These are phyloP conservation scores for Stagonosporopsis rhizophila DNA, from an alignment of 2,329 filamentous ascomycete genomes.

Conservation along the genomic window DNA sequence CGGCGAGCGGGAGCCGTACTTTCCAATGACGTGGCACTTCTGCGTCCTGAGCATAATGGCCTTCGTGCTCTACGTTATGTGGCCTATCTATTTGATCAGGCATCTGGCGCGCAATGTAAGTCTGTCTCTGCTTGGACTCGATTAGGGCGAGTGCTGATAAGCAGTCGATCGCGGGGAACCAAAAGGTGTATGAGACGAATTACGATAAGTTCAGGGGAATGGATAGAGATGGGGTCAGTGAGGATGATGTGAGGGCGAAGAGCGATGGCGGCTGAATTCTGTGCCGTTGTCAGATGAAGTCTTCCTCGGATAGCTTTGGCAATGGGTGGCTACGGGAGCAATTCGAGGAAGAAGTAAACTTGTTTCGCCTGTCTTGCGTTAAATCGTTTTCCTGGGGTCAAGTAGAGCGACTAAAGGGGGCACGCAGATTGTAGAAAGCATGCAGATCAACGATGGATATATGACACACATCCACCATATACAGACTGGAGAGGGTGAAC, in stretches of 20 bases:
- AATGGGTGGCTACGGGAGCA: neutral
- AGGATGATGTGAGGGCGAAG: neutral
- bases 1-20: neutral
- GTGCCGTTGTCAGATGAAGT: neutral
- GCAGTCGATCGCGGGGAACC: constrained; percentile 4
- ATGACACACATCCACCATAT: constrained; percentile 26
- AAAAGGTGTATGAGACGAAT: neutral
- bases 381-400: neutral
- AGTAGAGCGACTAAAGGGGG: neutral
- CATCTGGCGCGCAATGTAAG: constrained; percentile 2
- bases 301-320: neutral
- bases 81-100: constrained; percentile 5
- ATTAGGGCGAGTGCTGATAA: neutral
- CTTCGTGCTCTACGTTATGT: neutral
- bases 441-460: constrained; percentile 19
- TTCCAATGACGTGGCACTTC: neutral
- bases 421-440: too few relatives aligned
- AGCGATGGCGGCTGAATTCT: neutral
- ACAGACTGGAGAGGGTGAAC: constrained; percentile 22
- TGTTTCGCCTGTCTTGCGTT: neutral
- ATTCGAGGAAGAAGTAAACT: neutral
- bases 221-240: neutral
- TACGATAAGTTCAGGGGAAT: neutral
- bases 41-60: neutral
- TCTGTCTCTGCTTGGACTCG: neutral